A percentile compares a stretch with the other conserved stretches of the same genome.
Conservation (phyloP, 106 monocot species). For the Posidonia australis region DNA sequence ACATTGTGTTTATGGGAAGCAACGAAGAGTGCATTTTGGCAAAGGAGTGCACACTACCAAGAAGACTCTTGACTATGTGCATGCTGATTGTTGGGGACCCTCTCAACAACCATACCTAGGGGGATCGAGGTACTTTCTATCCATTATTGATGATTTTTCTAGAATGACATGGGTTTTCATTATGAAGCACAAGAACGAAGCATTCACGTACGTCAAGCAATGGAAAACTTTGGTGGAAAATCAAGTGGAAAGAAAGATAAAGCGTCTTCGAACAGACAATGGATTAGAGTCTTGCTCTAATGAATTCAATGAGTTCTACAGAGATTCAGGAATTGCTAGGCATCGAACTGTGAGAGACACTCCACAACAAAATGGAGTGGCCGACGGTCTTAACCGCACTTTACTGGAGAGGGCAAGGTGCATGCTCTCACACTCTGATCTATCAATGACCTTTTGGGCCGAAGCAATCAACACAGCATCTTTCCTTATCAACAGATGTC, state of each 20-base stretch:
- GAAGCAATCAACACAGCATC: background rate
- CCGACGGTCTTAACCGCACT: background rate
- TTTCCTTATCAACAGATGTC: constrained; percentile 2
- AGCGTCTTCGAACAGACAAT: too few species aligned
- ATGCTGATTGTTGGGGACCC: constrained; percentile 2
- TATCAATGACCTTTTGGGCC: background rate
- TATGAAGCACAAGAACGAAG: constrained; percentile 2
- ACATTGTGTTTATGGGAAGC: background rate
- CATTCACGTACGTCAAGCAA: background rate
- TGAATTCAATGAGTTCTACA: background rate
- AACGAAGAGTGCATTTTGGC: background rate
- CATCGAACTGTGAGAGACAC: background rate
- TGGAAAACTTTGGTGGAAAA: constrained; percentile 2
- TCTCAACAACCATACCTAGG: too few species aligned
- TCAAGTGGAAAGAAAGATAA: too few species aligned
- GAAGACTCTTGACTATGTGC: background rate
- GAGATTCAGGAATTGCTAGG: background rate
- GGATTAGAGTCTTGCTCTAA: too few species aligned
- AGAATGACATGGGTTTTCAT: constrained; percentile 5
- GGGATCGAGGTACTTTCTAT: constrained; percentile 1
- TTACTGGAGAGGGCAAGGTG: background rate
- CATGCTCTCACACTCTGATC: background rate
- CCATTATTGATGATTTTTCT: constrained; percentile 3
- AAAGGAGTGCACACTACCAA: background rate
- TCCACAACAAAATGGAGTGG: background rate